Conservation (phyloP, 805 yeast genomes). For the Spathaspora boniae region DNA sequence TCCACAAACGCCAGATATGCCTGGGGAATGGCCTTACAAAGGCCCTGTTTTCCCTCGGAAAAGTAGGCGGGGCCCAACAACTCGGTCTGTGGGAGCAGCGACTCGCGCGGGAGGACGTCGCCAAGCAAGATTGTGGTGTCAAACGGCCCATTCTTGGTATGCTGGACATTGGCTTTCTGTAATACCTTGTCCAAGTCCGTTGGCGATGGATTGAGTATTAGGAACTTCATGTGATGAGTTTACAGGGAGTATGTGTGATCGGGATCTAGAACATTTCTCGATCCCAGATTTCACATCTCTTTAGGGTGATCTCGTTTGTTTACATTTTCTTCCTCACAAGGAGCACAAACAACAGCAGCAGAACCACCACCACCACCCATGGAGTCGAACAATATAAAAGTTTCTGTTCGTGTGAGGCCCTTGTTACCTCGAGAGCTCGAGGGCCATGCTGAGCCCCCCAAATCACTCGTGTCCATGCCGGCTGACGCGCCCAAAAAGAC, state of each 20-base stretch:
- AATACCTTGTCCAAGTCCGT: constrained; percentile 41
- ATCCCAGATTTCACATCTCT: not conserved
- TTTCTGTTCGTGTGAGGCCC: constrained; percentile 54
- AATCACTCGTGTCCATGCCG: constrained; percentile 31
- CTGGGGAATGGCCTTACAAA: too few species aligned
- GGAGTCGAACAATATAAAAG: constrained; percentile 36
- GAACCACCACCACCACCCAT: too few species aligned
- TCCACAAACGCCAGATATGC: constrained; percentile 19
- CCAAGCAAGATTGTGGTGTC: constrained; percentile 54
- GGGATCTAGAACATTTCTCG: too few species aligned
- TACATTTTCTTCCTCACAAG: constrained; percentile 1
- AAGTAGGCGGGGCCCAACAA: constrained; percentile 25
- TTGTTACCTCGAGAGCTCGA: constrained; percentile 27
- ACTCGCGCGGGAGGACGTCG: constrained; percentile 24
- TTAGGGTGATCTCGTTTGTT: not conserved
- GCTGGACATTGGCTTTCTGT: constrained; percentile 44
- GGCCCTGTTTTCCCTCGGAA: constrained; percentile 16
- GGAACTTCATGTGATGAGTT: constrained; percentile 34
- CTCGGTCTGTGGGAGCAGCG: constrained; percentile 17
- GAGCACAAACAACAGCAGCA: not conserved
- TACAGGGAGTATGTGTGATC: too few species aligned
- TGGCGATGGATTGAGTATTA: constrained; percentile 46
- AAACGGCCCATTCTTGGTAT: constrained; percentile 65
- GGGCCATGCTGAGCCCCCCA: constrained; percentile 7
- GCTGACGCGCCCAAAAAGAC: constrained; percentile 17